Evolutionary conservation across 2,329 filamentous ascomycete genomes (phyloP).

Genomic region (Pseudogymnoascus sp.): DNA sequence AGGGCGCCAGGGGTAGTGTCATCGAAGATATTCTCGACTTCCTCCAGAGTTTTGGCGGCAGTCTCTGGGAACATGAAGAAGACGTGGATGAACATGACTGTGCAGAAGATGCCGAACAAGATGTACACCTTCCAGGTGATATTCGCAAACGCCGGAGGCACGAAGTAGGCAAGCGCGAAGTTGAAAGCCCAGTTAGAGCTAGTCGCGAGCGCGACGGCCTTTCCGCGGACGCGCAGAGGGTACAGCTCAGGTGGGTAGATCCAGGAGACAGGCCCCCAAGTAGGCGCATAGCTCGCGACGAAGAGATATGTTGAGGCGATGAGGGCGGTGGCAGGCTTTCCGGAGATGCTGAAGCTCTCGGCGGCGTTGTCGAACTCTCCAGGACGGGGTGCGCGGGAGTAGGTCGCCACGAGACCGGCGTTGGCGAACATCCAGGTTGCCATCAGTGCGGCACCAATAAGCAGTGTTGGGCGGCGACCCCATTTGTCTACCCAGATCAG

Average conservation of each 20-base stretch:
- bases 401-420: constrained; percentile 37
- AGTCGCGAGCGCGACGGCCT: constrained; percentile 45
- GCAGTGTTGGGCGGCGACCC: constrained; percentile 61
- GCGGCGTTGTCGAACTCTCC: constrained; percentile 33
- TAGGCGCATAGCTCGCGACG: constrained; percentile 43
- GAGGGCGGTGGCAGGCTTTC: constrained; percentile 45
- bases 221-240: constrained; percentile 41
- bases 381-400: constrained; percentile 29
- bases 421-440: constrained; percentile 37
- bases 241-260: constrained; percentile 41
- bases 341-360: constrained; percentile 41
- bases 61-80: constrained; percentile 52
- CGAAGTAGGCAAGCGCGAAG: constrained; percentile 41
- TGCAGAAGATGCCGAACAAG: constrained; percentile 45
- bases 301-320: constrained; percentile 61
- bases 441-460: constrained; percentile 52
- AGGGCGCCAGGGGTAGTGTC: constrained; percentile 28
- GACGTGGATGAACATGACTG: constrained; percentile 41
- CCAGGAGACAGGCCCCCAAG: constrained; percentile 38
- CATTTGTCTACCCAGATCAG: constrained; percentile 67
- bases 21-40: constrained; percentile 48
- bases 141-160: constrained; percentile 37
- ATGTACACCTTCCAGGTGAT: constrained; percentile 46
- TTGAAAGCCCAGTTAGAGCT: constrained; percentile 45
- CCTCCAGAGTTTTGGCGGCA: constrained; percentile 46